Evolutionary conservation across 2,329 filamentous ascomycete species (phyloP).

Genomic region (Pezizomycotina sp.): DNA sequence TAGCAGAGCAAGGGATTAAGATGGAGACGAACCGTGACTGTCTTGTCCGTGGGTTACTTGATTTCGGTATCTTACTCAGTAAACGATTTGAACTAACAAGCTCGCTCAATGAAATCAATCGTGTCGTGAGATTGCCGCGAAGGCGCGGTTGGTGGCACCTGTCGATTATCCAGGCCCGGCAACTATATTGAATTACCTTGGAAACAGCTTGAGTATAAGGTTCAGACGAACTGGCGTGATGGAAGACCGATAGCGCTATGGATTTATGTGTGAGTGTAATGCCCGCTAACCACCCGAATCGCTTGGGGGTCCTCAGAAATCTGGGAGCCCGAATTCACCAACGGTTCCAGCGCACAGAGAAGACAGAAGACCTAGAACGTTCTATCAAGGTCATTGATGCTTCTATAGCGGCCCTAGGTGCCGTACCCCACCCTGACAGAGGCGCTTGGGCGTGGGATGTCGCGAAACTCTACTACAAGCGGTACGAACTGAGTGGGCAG

Average conservation of each 20-base stretch:
- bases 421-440: neutral
- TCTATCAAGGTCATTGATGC: conserved; percentile 1
- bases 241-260: neutral
- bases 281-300: neutral
- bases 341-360: conserved; percentile 1
- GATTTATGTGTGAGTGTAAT: conserved; percentile 1
- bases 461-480: neutral
- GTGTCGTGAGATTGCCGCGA: neutral
- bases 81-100: neutral
- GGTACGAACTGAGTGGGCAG: conserved; percentile 2
- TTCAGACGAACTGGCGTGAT: neutral
- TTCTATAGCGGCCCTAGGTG: conserved; percentile 1
- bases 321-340: neutral
- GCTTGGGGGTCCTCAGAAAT: neutral
- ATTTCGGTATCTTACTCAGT: neutral
- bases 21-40: too few relatives aligned
- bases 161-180: neutral
- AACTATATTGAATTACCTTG: neutral
- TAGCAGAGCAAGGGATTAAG: too few relatives aligned
- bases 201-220: neutral
- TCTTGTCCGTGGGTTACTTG: too few relatives aligned
- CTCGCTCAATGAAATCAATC: neutral
- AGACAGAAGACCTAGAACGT: conserved; percentile 1
- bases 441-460: neutral
- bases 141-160: neutral